These are phyloP conservation scores for Lactarius hatsudake DNA, from an alignment of 768 basidiomycete genomes.

Conservation along the genomic window DNA sequence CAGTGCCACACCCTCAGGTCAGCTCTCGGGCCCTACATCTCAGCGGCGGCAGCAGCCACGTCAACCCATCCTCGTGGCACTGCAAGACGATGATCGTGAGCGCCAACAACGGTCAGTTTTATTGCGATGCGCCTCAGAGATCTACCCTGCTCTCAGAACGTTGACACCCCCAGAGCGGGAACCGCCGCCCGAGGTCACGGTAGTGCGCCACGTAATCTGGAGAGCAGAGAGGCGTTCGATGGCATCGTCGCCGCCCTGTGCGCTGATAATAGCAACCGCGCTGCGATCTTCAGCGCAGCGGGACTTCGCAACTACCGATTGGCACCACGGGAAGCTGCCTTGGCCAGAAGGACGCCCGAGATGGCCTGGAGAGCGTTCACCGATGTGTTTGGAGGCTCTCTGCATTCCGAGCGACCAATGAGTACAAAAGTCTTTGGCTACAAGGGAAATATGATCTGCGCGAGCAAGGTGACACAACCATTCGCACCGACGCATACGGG, in stretches of 20 bases:
- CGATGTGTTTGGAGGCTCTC: not conserved
- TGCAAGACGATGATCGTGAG: no score
- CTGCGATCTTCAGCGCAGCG: not conserved
- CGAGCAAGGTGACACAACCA: not conserved
- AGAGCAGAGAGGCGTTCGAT: not conserved
- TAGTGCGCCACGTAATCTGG: not conserved
- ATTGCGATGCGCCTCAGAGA: no score
- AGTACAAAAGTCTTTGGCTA: accelerated
- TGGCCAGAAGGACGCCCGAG: not conserved
- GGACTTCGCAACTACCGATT: not conserved
- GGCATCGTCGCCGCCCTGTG: not conserved
- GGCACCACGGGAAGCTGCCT: not conserved
- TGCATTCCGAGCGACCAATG: not conserved
- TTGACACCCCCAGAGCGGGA: no score
- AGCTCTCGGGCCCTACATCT: no score
- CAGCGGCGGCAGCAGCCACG: no score
- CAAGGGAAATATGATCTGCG: not conserved
- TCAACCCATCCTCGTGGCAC: no score
- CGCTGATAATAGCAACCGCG: not conserved
- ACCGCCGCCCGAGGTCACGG: no score
- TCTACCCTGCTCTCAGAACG: no score
- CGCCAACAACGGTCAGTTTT: no score
- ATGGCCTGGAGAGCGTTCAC: not conserved
- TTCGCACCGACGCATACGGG: not conserved
- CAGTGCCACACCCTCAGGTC: no score